Evolutionary conservation across 345 rosid genomes (phyloP).

Genomic region (Psidium friedrichsthalianum): DNA sequence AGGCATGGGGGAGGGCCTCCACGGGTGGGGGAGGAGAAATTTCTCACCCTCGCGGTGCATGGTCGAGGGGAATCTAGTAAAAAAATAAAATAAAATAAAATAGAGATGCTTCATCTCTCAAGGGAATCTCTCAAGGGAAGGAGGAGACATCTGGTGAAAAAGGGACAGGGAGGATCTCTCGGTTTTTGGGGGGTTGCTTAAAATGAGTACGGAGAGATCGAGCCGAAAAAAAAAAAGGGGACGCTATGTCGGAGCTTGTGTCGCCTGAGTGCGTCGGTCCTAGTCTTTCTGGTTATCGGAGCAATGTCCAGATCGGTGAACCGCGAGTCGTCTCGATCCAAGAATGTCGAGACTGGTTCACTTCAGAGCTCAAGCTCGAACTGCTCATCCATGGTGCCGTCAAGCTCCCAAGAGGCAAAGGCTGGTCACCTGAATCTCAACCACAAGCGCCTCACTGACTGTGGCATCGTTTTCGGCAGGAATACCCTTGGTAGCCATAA

Average conservation of each 20-base stretch:
- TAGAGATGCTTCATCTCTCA: too few species aligned
- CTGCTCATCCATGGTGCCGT: background rate
- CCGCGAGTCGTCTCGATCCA: background rate
- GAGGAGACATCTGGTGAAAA: too few species aligned
- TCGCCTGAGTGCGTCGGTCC: background rate
- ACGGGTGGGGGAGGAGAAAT: too few species aligned
- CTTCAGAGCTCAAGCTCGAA: background rate
- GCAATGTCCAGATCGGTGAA: background rate
- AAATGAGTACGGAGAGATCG: too few species aligned
- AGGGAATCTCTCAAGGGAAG: too few species aligned
- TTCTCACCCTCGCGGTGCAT: too few species aligned
- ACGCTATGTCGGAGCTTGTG: background rate
- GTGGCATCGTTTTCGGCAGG: constrained; percentile 88
- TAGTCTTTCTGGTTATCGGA: background rate
- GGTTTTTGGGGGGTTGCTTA: too few species aligned
- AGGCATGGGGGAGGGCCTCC: too few species aligned
- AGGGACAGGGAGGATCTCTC: too few species aligned
- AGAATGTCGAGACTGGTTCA: background rate
- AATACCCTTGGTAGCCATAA: constrained; percentile 87
- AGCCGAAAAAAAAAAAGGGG: background rate
- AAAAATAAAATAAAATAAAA: too few species aligned
- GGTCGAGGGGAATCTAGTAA: too few species aligned
- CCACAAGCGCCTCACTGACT: constrained; percentile 80
- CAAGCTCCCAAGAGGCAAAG: constrained; percentile 1
- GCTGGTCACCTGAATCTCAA: constrained; percentile 37